Conservation (phyloP, 2,329 filamentous ascomycete species). For the Hymenoscyphus infarciens region DNA sequence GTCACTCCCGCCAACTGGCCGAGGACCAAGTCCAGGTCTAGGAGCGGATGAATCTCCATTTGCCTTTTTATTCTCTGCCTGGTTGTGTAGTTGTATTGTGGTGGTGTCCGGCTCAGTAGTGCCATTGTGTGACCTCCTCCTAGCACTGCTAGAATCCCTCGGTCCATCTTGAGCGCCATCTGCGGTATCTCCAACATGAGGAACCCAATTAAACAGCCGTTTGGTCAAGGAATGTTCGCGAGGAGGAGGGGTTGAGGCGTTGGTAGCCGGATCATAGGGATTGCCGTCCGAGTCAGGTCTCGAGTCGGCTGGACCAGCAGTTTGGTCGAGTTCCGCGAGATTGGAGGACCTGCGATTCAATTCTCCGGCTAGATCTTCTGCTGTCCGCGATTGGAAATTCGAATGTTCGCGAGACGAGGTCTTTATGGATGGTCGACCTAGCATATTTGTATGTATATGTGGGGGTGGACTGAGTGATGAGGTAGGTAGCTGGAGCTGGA, state of each 20-base stretch:
- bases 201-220: slow-evolving; percentile 23
- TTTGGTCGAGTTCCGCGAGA: slow-evolving; percentile 14
- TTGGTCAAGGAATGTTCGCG: slow-evolving; percentile 28
- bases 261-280: slow-evolving; percentile 30
- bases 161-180: slow-evolving; percentile 8
- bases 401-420: slow-evolving; percentile 31
- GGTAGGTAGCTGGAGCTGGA: background rate
- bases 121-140: slow-evolving; percentile 13
- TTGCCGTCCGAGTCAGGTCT: slow-evolving; percentile 15
- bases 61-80: slow-evolving; percentile 28
- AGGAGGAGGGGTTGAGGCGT: slow-evolving; percentile 26
- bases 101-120: slow-evolving; percentile 3
- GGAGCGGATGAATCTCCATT: slow-evolving; percentile 35
- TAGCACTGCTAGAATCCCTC: slow-evolving; percentile 13
- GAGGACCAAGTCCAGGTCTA: slow-evolving; percentile 39
- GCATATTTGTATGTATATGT: background rate
- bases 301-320: background rate
- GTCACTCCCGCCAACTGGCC: slow-evolving; percentile 40
- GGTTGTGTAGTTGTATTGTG: slow-evolving; percentile 26
- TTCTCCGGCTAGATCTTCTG: slow-evolving; percentile 43
- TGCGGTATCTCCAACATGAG: slow-evolving; percentile 14
- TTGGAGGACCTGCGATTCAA: slow-evolving; percentile 39
- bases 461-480: background rate
- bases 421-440: slow-evolving; percentile 10
- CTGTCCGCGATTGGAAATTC: slow-evolving; percentile 44